phyloP scores from a whole-genome alignment of 2,329 filamentous ascomycete genomes.

The Orbilia quercus region DNA sequence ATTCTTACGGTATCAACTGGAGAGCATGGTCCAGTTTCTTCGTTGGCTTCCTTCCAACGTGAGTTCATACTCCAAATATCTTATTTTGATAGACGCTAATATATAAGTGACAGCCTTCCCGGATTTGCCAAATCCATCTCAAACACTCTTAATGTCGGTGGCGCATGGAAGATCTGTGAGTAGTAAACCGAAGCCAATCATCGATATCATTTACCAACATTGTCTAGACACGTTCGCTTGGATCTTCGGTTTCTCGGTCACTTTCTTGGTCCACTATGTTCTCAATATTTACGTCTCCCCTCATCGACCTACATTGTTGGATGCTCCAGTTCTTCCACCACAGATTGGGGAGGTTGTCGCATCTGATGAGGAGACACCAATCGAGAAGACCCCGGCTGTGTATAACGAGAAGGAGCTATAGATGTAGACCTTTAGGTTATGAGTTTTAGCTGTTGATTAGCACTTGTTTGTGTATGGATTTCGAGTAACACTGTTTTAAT shows the following conservation, averaged over 20 bases:
- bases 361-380: slow-evolving; percentile 47
- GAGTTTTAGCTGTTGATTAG: not conserved
- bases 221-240: slow-evolving; percentile 64
- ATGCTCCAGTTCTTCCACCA: slow-evolving; percentile 50
- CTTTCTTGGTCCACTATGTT: slow-evolving; percentile 62
- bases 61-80: slow-evolving; percentile 25
- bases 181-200: not conserved
- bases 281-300: slow-evolving; percentile 64
- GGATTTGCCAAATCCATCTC: slow-evolving; percentile 64
- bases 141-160: slow-evolving; percentile 62
- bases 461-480: slow-evolving; percentile 1
- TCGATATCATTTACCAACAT: slow-evolving; percentile 27
- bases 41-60: slow-evolving; percentile 61
- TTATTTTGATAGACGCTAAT: no score
- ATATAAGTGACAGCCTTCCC: no score
- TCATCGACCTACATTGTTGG: slow-evolving; percentile 34
- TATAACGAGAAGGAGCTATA: slow-evolving; percentile 52
- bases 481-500: slow-evolving; percentile 9
- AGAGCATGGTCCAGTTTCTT: slow-evolving; percentile 61
- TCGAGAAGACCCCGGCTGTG: slow-evolving; percentile 29
- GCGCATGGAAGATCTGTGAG: slow-evolving; percentile 62
- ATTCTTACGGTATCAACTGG: slow-evolving; percentile 62
- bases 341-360: slow-evolving; percentile 52
- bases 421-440: slow-evolving; percentile 20
- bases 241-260: slow-evolving; percentile 64